phyloP scores from a whole-genome alignment of 306 rosid species.

The Vigna trinervia region DNA sequence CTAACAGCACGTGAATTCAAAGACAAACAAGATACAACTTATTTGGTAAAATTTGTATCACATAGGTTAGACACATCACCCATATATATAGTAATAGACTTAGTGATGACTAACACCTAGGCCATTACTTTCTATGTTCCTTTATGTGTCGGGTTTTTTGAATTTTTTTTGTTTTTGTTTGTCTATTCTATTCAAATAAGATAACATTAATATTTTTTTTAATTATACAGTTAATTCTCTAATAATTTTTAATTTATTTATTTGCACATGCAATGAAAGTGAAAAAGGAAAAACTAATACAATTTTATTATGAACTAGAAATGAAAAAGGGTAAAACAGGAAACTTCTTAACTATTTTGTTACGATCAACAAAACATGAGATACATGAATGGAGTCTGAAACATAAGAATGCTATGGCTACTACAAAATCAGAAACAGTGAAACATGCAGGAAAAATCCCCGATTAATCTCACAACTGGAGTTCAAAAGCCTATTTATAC shows the following conservation, averaged over 20 bases:
- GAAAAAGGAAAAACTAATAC: too few relatives aligned
- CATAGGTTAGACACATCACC: background rate
- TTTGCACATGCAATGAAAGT: too few relatives aligned
- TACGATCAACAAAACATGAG: background rate
- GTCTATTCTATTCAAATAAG: too few relatives aligned
- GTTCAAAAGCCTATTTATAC: background rate
- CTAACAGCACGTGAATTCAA: background rate
- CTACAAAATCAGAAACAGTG: background rate
- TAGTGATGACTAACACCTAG: background rate
- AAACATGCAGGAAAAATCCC: conserved; percentile 27
- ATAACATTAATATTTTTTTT: too few relatives aligned
- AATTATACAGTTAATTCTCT: too few relatives aligned
- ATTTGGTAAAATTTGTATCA: background rate
- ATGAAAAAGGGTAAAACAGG: too few relatives aligned
- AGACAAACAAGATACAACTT: background rate
- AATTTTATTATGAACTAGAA: too few relatives aligned
- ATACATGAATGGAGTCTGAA: background rate
- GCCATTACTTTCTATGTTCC: background rate
- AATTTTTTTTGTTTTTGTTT: too few relatives aligned
- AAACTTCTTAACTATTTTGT: too few relatives aligned
- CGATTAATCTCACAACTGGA: background rate
- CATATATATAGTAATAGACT: background rate
- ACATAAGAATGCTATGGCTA: background rate
- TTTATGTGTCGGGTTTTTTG: too few relatives aligned
- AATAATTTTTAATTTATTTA: too few relatives aligned